A percentile compares a stretch with the other conserved stretches of the same genome.
Conservation (phyloP, 306 rosid genomes). For the Hippophae rhamnoides region DNA sequence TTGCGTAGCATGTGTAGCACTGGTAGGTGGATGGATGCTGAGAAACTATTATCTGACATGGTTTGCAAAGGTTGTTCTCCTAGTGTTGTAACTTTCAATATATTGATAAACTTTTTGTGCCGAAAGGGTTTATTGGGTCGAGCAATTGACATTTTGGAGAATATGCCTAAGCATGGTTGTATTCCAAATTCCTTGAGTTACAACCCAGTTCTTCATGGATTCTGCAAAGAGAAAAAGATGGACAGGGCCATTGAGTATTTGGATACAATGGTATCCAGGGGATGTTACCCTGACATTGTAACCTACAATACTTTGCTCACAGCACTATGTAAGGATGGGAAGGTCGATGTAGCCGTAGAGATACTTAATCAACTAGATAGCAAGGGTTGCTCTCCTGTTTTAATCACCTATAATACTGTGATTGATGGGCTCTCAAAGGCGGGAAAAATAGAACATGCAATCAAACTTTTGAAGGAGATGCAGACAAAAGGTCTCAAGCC, state of each 20-base stretch:
- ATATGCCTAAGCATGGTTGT: slow-evolving; percentile 24
- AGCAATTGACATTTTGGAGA: slow-evolving; percentile 26
- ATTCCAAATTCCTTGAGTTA: slow-evolving; percentile 32
- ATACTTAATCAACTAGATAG: slow-evolving; percentile 29
- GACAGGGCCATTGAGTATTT: slow-evolving; percentile 25
- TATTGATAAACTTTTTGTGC: slow-evolving; percentile 31
- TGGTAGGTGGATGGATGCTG: slow-evolving; percentile 93
- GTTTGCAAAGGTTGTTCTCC: slow-evolving; percentile 71
- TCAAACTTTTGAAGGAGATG: slow-evolving; percentile 29
- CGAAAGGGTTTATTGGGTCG: slow-evolving; percentile 29
- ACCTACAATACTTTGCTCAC: slow-evolving; percentile 33
- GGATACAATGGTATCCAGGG: slow-evolving; percentile 26
- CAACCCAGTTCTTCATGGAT: slow-evolving; percentile 35
- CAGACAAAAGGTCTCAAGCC: slow-evolving; percentile 25
- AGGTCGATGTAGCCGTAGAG: slow-evolving; percentile 33
- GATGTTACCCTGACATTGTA: slow-evolving; percentile 30
- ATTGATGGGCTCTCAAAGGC: slow-evolving; percentile 30
- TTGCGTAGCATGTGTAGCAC: slow-evolving; percentile 91
- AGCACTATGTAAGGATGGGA: slow-evolving; percentile 31
- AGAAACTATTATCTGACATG: slow-evolving; percentile 67
- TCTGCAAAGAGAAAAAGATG: slow-evolving; percentile 30
- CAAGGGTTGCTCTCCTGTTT: slow-evolving; percentile 29
- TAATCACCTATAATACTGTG: slow-evolving; percentile 30
- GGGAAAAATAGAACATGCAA: slow-evolving; percentile 23
- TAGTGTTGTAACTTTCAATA: slow-evolving; percentile 31